Base-by-base conservation (phyloP, 768 basidiomycete genomes). In the Leucocoprinus birnbaumii region DNA sequence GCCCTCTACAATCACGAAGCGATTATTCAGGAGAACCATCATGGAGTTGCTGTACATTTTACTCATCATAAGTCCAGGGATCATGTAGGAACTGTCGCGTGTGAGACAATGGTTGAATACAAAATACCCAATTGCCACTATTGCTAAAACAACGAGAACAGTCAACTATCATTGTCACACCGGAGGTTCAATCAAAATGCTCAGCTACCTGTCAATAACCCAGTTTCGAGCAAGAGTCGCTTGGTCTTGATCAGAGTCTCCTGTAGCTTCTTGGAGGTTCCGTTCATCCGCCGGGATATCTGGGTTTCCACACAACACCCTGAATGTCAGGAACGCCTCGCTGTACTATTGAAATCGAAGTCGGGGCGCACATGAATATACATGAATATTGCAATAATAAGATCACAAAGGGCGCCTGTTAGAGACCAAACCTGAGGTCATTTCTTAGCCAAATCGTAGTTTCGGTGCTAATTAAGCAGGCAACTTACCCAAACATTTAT, bases 11-110 rank as follows among this genome's bases (percentile, higher is more conserved):
- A 55, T 41, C 11, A 25, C 48, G 25, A 55, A 40, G 37, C 46
- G 53, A n/a, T 55, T 55, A 25, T 55, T 55, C 24, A 55, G 18
- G 13, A 55, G 19, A n/a, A 48, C 46, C 11, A 55, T 45, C 24
- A 42, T 31, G 1, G 53, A 48, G 19, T 55, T 55, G 45, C 37
- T 24, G 26, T 55, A 55, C 14, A 55, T 4, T 13, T 48, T 55
- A 25, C 53, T 41, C 7, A 55, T 45, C 14, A 25, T 19, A 6
- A 48, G 46, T 14, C 53, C 53, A 6, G 46, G 53, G 27, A 55
- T 42, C 45, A 41, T 48, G 19, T 19, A 55, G 8, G 43, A 5
- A 31, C 6, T 31, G 11, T 11, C 11, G 31, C 11, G 5, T 31
- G 31, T 5, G 31, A 31, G 31, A 31, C 5, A 31, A 5, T 11